These are phyloP conservation scores for Aureobasidium musti DNA, from an alignment of 2,329 filamentous ascomycete genomes.

Conservation along the genomic window DNA sequence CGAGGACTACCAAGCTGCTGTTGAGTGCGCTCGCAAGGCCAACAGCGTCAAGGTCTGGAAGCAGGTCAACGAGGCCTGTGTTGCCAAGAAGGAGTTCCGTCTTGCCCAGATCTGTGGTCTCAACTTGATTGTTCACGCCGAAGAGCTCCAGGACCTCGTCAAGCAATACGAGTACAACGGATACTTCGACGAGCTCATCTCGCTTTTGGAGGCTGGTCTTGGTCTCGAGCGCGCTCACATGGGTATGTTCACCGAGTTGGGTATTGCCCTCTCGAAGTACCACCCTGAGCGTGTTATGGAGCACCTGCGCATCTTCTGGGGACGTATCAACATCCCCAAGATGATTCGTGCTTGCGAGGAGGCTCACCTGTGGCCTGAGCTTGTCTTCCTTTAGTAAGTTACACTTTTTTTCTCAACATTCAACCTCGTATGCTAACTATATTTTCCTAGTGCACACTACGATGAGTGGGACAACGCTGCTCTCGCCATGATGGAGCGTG, in stretches of 20 bases:
- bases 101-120: constrained; percentile 98
- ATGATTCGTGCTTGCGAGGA: constrained; percentile 92
- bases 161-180: constrained; percentile 96
- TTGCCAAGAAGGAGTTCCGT: constrained; percentile 97
- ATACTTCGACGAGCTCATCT: constrained; percentile 98
- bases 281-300: constrained; percentile 97
- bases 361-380: constrained; percentile 93
- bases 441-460: constrained; percentile 68
- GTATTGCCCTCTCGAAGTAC: constrained; percentile 90
- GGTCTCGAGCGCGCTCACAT: constrained; percentile 73
- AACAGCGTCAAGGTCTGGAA: constrained; percentile 99
- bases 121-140: constrained; percentile 95
- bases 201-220: constrained; percentile 88
- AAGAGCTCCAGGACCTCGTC: constrained; percentile 88
- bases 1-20: constrained; percentile 93
- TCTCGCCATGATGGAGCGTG: constrained; percentile 95
- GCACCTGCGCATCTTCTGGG: constrained; percentile 98
- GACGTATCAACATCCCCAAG: constrained; percentile 95
- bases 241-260: constrained; percentile 94
- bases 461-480: constrained; percentile 98
- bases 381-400: constrained; percentile 81
- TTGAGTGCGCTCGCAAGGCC: constrained; percentile 96
- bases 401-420: neutral
- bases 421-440: neutral
- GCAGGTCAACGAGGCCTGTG: constrained; percentile 94